These are phyloP conservation scores for Saraca asoca DNA, from an alignment of 331 rosid species.

Conservation along the genomic window DNA sequence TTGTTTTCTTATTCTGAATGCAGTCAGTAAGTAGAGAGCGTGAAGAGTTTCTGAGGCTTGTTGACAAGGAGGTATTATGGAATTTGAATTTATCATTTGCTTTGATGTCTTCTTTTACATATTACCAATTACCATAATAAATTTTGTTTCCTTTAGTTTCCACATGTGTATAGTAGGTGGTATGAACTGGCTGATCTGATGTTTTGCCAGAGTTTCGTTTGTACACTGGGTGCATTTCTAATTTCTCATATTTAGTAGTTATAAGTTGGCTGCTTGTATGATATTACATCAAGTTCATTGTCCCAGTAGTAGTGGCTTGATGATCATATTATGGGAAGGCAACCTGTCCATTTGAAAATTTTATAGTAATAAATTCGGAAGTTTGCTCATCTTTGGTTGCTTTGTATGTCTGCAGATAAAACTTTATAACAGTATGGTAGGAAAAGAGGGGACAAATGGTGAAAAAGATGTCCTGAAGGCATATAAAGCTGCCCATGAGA, in stretches of 20 bases:
- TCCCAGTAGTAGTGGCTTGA: background rate
- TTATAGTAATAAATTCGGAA: background rate
- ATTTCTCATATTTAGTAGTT: constrained; percentile 5
- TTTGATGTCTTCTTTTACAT: constrained; percentile 16
- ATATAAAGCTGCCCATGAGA: constrained; percentile 89
- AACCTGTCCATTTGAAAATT: background rate
- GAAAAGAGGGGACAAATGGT: constrained; percentile 69
- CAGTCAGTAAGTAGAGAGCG: constrained; percentile 96
- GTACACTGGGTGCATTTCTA: background rate
- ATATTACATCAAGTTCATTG: background rate
- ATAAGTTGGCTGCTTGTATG: constrained; percentile 9
- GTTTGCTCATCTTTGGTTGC: constrained; percentile 24
- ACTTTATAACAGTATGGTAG: constrained; percentile 85
- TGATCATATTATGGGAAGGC: background rate
- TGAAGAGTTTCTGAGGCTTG: constrained; percentile 88
- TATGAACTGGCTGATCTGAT: constrained; percentile 22
- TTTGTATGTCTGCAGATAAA: constrained; percentile 63
- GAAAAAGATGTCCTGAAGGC: constrained; percentile 76
- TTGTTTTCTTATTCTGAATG: constrained; percentile 23
- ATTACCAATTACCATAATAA: background rate
- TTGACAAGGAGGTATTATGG: constrained; percentile 79
- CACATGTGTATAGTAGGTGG: constrained; percentile 2
- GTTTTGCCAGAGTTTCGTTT: background rate
- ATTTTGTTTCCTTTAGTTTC: constrained; percentile 4
- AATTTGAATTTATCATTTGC: constrained; percentile 29